Base-by-base conservation (phyloP, 495 filamentous ascomycete species). In the Thozetella sp. region DNA sequence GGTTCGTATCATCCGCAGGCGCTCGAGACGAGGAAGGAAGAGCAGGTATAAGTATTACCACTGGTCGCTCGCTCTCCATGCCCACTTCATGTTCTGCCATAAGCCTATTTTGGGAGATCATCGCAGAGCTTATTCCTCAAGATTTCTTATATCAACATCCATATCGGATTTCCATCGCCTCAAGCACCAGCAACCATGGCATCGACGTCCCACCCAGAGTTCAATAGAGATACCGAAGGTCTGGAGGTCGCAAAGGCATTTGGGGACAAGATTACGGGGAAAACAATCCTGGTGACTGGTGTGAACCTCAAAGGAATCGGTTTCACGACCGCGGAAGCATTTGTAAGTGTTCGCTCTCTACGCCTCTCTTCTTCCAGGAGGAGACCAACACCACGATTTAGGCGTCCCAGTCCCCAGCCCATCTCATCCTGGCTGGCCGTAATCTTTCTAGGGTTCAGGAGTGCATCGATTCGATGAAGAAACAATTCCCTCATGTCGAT, bases 201-300 rank as follows among this genome's bases (percentile, higher is more conserved):
- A 6, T 6, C 64, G 53, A 78, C 71, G 54, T 74, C 75, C 23
- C 56, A 79, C 62, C 52, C 69, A 30, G 59, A 76, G 24, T 80
- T 78, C 65, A 66, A 76, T 50, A 53, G 57, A 0, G 58, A 67
- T 0, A 81, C 77, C 34, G 74, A 75, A 55, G 76, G 58, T 17
- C 51, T 70, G 24, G 74, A 79, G 17, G 77, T 81, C 27, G 76
- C 77, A 1, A 66, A 70, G 40, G 64, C 67, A 17, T 81, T 79
- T 56, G 59, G 67, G 9, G 62, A 63, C 4, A 45, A 54, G 4
- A 69, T 81, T 63, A 60, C 53, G 20, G 74, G 71, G 11, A 78
- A 72, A 64, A 78, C 76, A 0, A 54, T 80, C 25, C 27, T 81
- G 1, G 66, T 81, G 13, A 81, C 78, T 0, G 77, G 78, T 24